Conservation (phyloP, 1,139 yeast genomes). For the Saccharomyces hybrid region DNA sequence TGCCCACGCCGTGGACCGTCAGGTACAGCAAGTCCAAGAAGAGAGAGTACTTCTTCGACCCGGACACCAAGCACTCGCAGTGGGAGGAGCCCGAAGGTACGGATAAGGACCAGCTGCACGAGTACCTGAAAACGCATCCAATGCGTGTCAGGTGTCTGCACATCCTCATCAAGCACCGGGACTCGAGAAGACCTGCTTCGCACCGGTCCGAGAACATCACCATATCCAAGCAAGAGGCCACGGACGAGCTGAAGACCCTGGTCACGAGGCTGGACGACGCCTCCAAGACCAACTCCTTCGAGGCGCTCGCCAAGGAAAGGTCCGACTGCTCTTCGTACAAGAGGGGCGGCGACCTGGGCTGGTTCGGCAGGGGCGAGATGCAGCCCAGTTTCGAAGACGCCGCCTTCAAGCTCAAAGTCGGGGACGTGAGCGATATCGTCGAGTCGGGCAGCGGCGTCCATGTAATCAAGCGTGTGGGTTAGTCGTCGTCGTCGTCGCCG, state of each 20-base stretch:
- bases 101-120: conserved; percentile 51
- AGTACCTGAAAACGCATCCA: conserved; percentile 48
- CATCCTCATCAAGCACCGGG: conserved; percentile 71
- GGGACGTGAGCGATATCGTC: conserved; percentile 74
- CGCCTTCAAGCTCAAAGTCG: conserved; percentile 71
- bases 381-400: conserved; percentile 90
- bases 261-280: conserved; percentile 68
- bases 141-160: conserved; percentile 65
- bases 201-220: conserved; percentile 80
- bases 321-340: conserved; percentile 86
- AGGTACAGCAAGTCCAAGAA: conserved; percentile 72
- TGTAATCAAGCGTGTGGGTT: conserved; percentile 76
- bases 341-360: conserved; percentile 88
- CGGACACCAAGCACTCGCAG: conserved; percentile 60
- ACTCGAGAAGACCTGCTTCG: conserved; percentile 81
- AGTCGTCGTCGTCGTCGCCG: conserved; percentile 2
- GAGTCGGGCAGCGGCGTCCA: conserved; percentile 92
- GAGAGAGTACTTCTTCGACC: conserved; percentile 74
- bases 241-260: conserved; percentile 51
- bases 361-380: conserved; percentile 85
- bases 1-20: conserved; percentile 81
- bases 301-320: conserved; percentile 70
- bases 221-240: conserved; percentile 76
- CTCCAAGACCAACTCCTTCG: conserved; percentile 39
- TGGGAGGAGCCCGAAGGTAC: conserved; percentile 94